phyloP scores from a whole-genome alignment of 352 stramenopile species.

The Globisporangium acanthophoron region DNA sequence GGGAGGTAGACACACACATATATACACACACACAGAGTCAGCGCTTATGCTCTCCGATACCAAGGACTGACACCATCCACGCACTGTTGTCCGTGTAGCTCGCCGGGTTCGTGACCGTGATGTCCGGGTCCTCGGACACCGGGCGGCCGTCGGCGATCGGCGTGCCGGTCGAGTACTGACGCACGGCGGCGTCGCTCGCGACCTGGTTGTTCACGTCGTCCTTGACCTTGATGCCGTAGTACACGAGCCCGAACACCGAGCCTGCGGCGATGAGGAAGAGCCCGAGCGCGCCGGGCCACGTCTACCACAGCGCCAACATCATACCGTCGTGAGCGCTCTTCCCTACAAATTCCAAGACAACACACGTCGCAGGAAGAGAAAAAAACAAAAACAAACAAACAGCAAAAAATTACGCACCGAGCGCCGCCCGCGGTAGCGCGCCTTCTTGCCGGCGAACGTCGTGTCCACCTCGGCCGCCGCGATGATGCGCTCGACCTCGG shows the following conservation, averaged over 20 bases:
- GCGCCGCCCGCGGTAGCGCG: constrained; percentile 58
- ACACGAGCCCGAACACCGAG: constrained; percentile 61
- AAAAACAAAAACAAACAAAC: not conserved
- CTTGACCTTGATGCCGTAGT: constrained; percentile 70
- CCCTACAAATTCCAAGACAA: not conserved
- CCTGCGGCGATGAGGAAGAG: constrained; percentile 51
- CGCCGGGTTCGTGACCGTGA: constrained; percentile 64
- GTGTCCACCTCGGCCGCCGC: constrained; percentile 72
- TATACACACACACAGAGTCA: not conserved
- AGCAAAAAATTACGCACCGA: constrained; percentile 29
- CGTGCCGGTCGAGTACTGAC: constrained; percentile 51
- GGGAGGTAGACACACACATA: not conserved
- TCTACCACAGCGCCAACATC: constrained; percentile 22
- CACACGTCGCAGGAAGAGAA: not conserved
- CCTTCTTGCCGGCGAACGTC: constrained; percentile 75
- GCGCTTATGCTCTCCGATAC: not conserved
- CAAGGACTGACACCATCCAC: constrained; percentile 3
- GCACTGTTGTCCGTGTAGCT: constrained; percentile 55
- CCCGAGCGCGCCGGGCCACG: constrained; percentile 69
- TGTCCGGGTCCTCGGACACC: constrained; percentile 33
- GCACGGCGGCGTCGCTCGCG: constrained; percentile 44
- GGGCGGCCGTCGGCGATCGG: constrained; percentile 60
- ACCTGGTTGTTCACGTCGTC: constrained; percentile 43
- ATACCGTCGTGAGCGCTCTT: no score
- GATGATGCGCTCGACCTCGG: constrained; percentile 81